Base-by-base conservation (phyloP, 257 asterid genomes). In the Lycium ferocissimum region DNA sequence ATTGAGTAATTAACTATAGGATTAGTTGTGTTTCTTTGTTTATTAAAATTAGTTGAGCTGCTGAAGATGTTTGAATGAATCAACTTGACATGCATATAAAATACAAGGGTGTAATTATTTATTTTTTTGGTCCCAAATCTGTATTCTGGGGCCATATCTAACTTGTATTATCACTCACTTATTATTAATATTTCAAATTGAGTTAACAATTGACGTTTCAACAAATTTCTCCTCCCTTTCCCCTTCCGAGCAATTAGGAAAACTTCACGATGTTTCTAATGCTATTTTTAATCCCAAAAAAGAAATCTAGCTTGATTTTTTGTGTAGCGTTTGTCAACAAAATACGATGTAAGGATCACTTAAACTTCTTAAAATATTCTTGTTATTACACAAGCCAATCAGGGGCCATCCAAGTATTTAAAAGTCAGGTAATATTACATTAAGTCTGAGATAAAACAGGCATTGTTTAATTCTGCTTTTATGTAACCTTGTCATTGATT, bases 121-220 rank as follows among this genome's bases (percentile, higher is more conserved):
- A 8, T 7, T 9, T 20, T 76, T 76, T 76, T 15, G 63, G 26
- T 63, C 14, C 63, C 6, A 12, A 76, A 76, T 76, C 82, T 76
- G 6, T 13, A 54, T 7, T 26, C 59, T 51, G 65, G 82, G 82
- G 0, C 82, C 47, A 9, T 72, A 72, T 72, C 82, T 22, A 51
- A 22, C 82, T 51, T 76, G 62, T 26, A 76, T 76, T 76, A 53
- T 51, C 47, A 13, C 82, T 49, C 62, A 76, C 53, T 18, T 43
- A n/a, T 51, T 76, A 51, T 51, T 51, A 76, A 76, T 51, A 3
- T 33, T 13, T 26, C 11, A 76, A 76, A 76, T 76, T 22, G 82
- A 76, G 82, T 49, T 49, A 76, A n/a, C 22, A 7, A 51, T 76
- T 76, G 82, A 76, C 63, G 15, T 76, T 76, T 51, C 82, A 76